Conservation (phyloP, 805 yeast genomes). For the Wickerhamiella brachini region DNA sequence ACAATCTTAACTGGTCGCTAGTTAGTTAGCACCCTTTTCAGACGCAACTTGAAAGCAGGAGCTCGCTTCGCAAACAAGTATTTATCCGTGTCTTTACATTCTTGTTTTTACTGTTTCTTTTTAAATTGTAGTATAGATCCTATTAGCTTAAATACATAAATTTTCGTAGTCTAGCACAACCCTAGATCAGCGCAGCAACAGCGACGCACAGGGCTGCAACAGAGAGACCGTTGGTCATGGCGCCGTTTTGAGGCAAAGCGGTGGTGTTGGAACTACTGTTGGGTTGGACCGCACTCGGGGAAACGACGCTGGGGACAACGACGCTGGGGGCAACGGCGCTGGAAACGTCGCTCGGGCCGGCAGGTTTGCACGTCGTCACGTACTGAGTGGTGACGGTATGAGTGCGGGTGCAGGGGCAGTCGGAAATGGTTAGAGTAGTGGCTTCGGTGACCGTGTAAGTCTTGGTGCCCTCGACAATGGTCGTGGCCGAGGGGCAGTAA, state of each 20-base stretch:
- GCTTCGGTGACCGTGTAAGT: conserved; percentile 41
- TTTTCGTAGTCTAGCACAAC: background rate
- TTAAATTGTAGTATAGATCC: background rate
- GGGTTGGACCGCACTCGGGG: background rate
- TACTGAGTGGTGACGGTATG: conserved; percentile 14
- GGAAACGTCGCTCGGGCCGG: conserved; percentile 1
- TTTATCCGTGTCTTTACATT: no score
- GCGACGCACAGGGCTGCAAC: conserved; percentile 13
- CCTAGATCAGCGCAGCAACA: conserved; percentile 10
- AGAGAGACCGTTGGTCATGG: conserved; percentile 5
- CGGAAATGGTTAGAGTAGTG: conserved; percentile 9
- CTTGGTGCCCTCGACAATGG: conserved; percentile 46
- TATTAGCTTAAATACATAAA: no score
- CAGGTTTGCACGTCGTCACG: background rate
- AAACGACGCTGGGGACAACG: conserved; percentile 5
- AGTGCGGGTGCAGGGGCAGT: conserved; percentile 12
- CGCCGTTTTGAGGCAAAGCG: conserved; percentile 7
- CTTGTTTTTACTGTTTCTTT: no score
- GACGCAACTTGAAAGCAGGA: no score
- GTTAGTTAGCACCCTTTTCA: no score
- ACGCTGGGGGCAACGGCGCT: conserved; percentile 3
- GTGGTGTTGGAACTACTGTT: conserved; percentile 11
- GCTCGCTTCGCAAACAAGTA: no score
- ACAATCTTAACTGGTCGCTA: no score
- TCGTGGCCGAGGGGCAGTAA: conserved; percentile 61